These are phyloP conservation scores for Phyllosticta capitalensis DNA, from an alignment of 2,329 filamentous ascomycete species.

Conservation along the genomic window DNA sequence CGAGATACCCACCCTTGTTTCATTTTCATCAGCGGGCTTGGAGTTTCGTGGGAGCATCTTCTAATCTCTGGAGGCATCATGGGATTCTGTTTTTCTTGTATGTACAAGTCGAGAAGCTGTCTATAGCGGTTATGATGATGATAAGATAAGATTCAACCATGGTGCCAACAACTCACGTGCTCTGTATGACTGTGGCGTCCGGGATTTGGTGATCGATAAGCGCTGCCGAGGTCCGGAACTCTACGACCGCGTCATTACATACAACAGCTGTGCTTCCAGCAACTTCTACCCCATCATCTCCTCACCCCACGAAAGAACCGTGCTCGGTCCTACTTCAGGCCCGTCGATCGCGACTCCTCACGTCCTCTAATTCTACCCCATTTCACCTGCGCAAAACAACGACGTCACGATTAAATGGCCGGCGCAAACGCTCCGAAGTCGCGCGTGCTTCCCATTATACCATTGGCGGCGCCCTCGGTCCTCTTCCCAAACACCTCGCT, in stretches of 20 bases:
- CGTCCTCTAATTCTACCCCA: neutral
- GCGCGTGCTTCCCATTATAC: conserved; percentile 61
- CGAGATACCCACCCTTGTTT: neutral
- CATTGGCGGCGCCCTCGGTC: conserved; percentile 69
- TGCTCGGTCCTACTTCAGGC: neutral
- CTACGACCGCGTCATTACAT: neutral
- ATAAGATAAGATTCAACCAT: neutral
- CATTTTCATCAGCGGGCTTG: neutral
- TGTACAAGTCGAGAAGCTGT: neutral
- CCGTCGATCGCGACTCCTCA: neutral
- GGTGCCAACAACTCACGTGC: neutral
- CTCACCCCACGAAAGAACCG: neutral
- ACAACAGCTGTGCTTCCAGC: neutral
- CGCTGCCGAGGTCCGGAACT: neutral
- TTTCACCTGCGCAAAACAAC: neutral
- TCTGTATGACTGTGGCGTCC: neutral
- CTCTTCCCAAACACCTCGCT: conserved; percentile 79
- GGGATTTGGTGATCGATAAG: neutral
- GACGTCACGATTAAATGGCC: neutral
- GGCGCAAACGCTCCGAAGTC: conserved; percentile 19
- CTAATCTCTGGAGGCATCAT: no score
- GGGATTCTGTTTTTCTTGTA: neutral
- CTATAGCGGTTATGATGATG: neutral
- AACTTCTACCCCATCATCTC: neutral
- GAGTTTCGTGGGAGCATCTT: neutral